Conservation (phyloP, 768 basidiomycete genomes). For the Leccinum longicurvipes region DNA sequence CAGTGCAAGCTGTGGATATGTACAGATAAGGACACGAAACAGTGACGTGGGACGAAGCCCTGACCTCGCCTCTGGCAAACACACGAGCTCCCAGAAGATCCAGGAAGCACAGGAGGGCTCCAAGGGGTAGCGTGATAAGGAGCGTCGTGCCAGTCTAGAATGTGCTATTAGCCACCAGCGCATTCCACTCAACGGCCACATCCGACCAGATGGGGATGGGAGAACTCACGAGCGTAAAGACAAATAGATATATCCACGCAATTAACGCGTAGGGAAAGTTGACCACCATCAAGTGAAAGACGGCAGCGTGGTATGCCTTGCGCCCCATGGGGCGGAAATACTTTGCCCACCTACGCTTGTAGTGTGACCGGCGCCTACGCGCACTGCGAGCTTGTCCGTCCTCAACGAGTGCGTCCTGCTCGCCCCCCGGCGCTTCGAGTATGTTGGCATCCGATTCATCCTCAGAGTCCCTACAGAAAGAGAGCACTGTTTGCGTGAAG, state of each 20-base stretch:
- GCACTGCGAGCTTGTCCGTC: not conserved
- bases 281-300: slow-evolving; percentile 66
- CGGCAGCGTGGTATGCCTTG: slow-evolving; percentile 57
- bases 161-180: slow-evolving; percentile 15
- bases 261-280: slow-evolving; percentile 77
- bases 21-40: slow-evolving; percentile 12
- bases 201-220: not conserved
- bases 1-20: slow-evolving; percentile 48
- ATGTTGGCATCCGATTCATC: slow-evolving; percentile 39
- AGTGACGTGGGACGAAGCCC: slow-evolving; percentile 9
- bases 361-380: slow-evolving; percentile 4
- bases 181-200: slow-evolving; percentile 4
- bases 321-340: slow-evolving; percentile 65
- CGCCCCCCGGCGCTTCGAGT: slow-evolving; percentile 20
- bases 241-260: slow-evolving; percentile 80
- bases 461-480: slow-evolving; percentile 59
- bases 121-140: slow-evolving; percentile 74
- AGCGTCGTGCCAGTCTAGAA: slow-evolving; percentile 72
- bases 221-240: slow-evolving; percentile 72
- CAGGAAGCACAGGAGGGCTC: slow-evolving; percentile 74
- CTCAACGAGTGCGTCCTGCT: slow-evolving; percentile 12
- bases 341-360: slow-evolving; percentile 38
- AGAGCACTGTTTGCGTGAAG: slow-evolving; percentile 64
- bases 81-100: slow-evolving; percentile 69
- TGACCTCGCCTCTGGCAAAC: slow-evolving; percentile 70